Evolutionary conservation across 345 rosid genomes (phyloP).

Genomic region (Alliaria petiolata): DNA sequence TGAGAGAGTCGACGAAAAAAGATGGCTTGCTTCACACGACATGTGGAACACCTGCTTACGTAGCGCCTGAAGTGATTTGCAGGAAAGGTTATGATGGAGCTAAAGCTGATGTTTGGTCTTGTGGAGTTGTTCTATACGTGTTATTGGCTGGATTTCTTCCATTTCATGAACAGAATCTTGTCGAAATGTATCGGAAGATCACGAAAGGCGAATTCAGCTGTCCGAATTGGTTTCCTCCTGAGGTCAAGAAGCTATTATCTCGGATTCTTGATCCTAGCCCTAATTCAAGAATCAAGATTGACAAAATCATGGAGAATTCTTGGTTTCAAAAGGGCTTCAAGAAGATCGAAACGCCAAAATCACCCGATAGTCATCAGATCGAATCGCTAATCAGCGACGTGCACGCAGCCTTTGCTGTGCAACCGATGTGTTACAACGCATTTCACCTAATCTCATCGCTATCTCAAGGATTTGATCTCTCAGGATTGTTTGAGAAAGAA

Average conservation of each 20-base stretch:
- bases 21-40: slow-evolving; percentile 87
- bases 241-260: slow-evolving; percentile 62
- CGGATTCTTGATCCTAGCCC: slow-evolving; percentile 72
- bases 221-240: slow-evolving; percentile 70
- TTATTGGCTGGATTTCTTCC: slow-evolving; percentile 80
- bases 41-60: slow-evolving; percentile 93
- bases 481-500: slow-evolving; percentile 65
- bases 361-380: slow-evolving; percentile 30
- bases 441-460: slow-evolving; percentile 76
- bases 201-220: slow-evolving; percentile 64
- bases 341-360: slow-evolving; percentile 40
- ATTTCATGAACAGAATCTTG: slow-evolving; percentile 57
- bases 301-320: slow-evolving; percentile 49
- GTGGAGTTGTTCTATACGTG: slow-evolving; percentile 73
- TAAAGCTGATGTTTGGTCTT: slow-evolving; percentile 86
- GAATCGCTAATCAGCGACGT: slow-evolving; percentile 37
- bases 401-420: slow-evolving; percentile 39
- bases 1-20: slow-evolving; percentile 47
- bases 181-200: slow-evolving; percentile 68
- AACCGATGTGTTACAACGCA: slow-evolving; percentile 58
- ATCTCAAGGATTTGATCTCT: slow-evolving; percentile 71
- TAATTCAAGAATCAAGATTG: slow-evolving; percentile 50
- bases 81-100: slow-evolving; percentile 80
- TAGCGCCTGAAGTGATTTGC: slow-evolving; percentile 75
- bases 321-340: slow-evolving; percentile 75